Percentiles rank a stretch among this genome's conserved stretches.
phyloP scores from a whole-genome alignment of 169 alveolate genomes.

The Plasmodium inui region DNA sequence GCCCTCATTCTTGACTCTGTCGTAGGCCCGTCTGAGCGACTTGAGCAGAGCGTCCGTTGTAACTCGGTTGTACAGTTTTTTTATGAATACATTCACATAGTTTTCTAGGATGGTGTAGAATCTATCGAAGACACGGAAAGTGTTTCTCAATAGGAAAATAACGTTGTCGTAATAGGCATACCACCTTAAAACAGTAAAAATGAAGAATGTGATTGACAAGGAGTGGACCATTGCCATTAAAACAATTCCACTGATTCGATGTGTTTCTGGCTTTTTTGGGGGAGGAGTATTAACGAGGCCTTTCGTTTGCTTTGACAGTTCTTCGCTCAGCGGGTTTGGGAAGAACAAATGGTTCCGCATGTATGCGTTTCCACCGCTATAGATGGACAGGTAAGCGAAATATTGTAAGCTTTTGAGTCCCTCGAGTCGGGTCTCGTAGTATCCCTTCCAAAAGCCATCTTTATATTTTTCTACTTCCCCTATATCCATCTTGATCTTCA shows the following conservation, averaged over 20 bases:
- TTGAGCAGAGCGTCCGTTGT: conserved; percentile 31
- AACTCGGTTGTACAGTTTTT: neutral
- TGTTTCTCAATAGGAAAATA: neutral
- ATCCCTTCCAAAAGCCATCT: neutral
- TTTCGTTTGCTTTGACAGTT: conserved; percentile 29
- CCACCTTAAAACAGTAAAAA: neutral
- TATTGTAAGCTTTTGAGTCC: neutral
- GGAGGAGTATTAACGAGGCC: neutral
- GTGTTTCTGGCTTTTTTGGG: conserved; percentile 2
- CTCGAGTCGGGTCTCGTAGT: neutral
- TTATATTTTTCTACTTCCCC: neutral
- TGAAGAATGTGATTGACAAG: neutral
- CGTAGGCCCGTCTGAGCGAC: conserved; percentile 8
- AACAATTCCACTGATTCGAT: neutral
- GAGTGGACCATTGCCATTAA: conserved; percentile 4
- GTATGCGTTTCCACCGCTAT: conserved; percentile 6
- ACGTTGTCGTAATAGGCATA: conserved; percentile 38
- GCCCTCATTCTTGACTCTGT: conserved; percentile 11
- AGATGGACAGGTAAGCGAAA: neutral
- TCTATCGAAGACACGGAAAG: conserved; percentile 35
- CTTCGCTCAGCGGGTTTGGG: conserved; percentile 23
- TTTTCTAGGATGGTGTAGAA: conserved; percentile 22
- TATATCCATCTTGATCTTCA: neutral
- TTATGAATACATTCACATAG: conserved; percentile 4
- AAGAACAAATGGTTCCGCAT: conserved; percentile 13